Evolutionary conservation across 2,329 filamentous ascomycete species (phyloP).

Genomic region (Pyrenochaeta sp.): DNA sequence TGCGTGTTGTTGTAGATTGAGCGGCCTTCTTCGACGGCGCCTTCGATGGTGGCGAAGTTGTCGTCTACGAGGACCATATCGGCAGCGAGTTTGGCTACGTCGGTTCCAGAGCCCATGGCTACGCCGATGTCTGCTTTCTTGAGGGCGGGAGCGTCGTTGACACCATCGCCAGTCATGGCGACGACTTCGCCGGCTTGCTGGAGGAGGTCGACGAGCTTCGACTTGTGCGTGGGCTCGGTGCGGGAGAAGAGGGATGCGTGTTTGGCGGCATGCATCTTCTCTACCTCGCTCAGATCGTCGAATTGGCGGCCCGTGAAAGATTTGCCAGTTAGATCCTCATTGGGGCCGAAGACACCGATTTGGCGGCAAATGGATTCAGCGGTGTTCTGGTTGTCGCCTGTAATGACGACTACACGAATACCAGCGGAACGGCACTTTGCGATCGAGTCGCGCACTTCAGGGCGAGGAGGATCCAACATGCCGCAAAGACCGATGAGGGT

Average conservation of each 20-base stretch:
- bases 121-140: slow-evolving; percentile 99
- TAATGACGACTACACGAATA: slow-evolving; percentile 97
- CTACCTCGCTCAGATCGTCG: slow-evolving; percentile 78
- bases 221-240: slow-evolving; percentile 95
- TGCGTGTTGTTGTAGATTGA: slow-evolving; percentile 99
- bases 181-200: slow-evolving; percentile 94
- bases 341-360: slow-evolving; percentile 87
- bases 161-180: slow-evolving; percentile 98
- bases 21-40: slow-evolving; percentile 94
- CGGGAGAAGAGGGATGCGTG: slow-evolving; percentile 92
- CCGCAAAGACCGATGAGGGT: slow-evolving; percentile 92
- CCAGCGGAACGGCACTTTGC: slow-evolving; percentile 89
- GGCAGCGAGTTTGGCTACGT: slow-evolving; percentile 93
- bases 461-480: slow-evolving; percentile 96
- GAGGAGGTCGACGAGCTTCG: slow-evolving; percentile 94
- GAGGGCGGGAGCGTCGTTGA: slow-evolving; percentile 95
- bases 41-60: slow-evolving; percentile 97
- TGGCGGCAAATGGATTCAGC: slow-evolving; percentile 97
- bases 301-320: slow-evolving; percentile 97
- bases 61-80: slow-evolving; percentile 99
- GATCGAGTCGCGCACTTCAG: slow-evolving; percentile 88
- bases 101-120: slow-evolving; percentile 97
- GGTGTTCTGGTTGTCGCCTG: slow-evolving; percentile 96
- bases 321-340: slow-evolving; percentile 87
- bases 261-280: slow-evolving; percentile 85